Conservation (phyloP, 2,329 filamentous ascomycete species). For the Fusarium humuli region DNA sequence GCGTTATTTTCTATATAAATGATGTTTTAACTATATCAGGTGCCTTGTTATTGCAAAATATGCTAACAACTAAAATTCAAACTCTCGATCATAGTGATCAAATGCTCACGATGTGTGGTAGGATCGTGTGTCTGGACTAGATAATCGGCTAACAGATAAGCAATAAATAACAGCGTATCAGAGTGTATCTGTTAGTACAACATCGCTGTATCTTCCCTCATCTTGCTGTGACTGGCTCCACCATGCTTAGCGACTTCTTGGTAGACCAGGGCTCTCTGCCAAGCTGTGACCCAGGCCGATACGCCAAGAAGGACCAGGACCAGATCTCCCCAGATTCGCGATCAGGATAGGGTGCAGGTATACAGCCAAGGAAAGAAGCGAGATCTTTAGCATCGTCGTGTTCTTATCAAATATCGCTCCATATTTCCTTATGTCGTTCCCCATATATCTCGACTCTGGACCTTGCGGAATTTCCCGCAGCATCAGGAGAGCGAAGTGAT, state of each 20-base stretch:
- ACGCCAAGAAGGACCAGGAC: background rate
- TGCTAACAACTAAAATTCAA: too few species aligned
- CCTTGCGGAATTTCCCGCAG: background rate
- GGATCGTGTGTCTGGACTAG: too few species aligned
- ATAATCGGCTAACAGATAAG: background rate
- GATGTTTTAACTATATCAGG: too few species aligned
- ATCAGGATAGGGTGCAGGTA: background rate
- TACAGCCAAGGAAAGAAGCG: background rate
- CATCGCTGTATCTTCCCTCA: background rate
- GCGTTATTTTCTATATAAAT: too few species aligned
- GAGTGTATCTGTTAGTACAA: background rate
- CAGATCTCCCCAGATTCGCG: background rate
- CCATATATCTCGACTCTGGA: background rate
- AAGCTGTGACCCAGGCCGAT: background rate
- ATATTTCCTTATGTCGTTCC: background rate
- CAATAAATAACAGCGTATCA: too few species aligned
- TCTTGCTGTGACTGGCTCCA: background rate
- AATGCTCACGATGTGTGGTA: too few species aligned
- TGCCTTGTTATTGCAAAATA: too few species aligned
- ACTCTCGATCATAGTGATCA: too few species aligned
- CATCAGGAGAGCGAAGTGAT: background rate
- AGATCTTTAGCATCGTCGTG: background rate
- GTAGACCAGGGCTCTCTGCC: background rate
- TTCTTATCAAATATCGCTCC: background rate
- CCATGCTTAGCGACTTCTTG: background rate